Conservation (phyloP, 177 flowering plant species). For the Vitis hybrid region DNA sequence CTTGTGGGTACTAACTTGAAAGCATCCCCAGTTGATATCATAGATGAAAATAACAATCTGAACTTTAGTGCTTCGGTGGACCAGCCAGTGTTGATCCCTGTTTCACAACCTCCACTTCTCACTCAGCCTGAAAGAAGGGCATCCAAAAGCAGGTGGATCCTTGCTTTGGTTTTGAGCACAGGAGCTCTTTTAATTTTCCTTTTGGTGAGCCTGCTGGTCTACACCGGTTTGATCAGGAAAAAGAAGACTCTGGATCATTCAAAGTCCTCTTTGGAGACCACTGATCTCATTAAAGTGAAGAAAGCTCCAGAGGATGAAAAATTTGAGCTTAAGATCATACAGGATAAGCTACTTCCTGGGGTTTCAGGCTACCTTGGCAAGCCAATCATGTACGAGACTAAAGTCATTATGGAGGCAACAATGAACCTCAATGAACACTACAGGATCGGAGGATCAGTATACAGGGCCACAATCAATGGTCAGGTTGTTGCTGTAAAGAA, state of each 20-base stretch:
- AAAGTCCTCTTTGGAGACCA: constrained; percentile 32
- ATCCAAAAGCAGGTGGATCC: constrained; percentile 15
- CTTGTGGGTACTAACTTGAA: constrained; percentile 30
- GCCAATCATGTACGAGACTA: constrained; percentile 41
- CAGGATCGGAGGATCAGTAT: constrained; percentile 53
- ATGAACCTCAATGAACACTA: constrained; percentile 41
- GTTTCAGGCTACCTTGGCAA: constrained; percentile 52
- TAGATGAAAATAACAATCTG: background rate
- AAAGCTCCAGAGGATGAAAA: constrained; percentile 14
- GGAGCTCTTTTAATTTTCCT: constrained; percentile 23
- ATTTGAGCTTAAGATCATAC: constrained; percentile 29
- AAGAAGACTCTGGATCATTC: constrained; percentile 26
- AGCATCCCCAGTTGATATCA: constrained; percentile 10
- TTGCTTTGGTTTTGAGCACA: constrained; percentile 21
- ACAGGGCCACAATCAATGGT: constrained; percentile 44
- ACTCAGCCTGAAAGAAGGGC: constrained; percentile 22
- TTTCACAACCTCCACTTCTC: constrained; percentile 30
- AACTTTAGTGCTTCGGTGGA: background rate
- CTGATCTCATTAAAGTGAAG: constrained; percentile 28
- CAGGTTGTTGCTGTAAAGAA: constrained; percentile 43
- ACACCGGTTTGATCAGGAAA: constrained; percentile 7
- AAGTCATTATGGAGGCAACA: constrained; percentile 52
- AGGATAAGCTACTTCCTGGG: constrained; percentile 53
- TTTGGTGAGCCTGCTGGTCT: constrained; percentile 21
- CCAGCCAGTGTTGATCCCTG: background rate